Evolutionary conservation across 2,329 filamentous ascomycete genomes (phyloP).

Genomic region (Blumeriella jaapii): DNA sequence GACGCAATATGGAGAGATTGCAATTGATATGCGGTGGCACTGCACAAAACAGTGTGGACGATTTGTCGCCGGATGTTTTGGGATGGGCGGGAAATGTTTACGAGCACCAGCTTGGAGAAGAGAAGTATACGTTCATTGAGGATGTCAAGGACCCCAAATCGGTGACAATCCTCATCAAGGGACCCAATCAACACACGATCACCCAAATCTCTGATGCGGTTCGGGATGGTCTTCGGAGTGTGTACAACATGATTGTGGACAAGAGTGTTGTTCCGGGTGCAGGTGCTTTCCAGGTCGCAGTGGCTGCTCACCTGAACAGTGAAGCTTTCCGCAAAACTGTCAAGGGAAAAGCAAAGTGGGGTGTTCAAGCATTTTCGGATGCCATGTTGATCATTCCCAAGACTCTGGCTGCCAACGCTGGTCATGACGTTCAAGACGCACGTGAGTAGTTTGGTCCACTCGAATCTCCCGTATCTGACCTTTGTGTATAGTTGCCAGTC

Average conservation of each 20-base stretch:
- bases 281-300: slow-evolving; percentile 92
- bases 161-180: slow-evolving; percentile 95
- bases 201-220: slow-evolving; percentile 94
- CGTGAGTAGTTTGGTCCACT: slow-evolving; percentile 43
- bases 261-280: slow-evolving; percentile 87
- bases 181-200: slow-evolving; percentile 93
- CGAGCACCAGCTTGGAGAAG: slow-evolving; percentile 93
- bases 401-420: slow-evolving; percentile 89
- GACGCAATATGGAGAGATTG: slow-evolving; percentile 97
- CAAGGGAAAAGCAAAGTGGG: slow-evolving; percentile 97
- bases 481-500: slow-evolving; percentile 54
- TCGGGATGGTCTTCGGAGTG: slow-evolving; percentile 83
- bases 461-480: slow-evolving; percentile 13
- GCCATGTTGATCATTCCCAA: slow-evolving; percentile 93
- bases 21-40: slow-evolving; percentile 87
- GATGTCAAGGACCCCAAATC: slow-evolving; percentile 99
- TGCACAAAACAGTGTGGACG: slow-evolving; percentile 93
- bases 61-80: slow-evolving; percentile 74
- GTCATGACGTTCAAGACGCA: slow-evolving; percentile 93
- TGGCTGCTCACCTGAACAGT: slow-evolving; percentile 74
- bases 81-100: slow-evolving; percentile 96
- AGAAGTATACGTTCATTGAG: slow-evolving; percentile 98
- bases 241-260: slow-evolving; percentile 99
- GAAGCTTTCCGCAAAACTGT: slow-evolving; percentile 80
- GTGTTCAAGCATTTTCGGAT: slow-evolving; percentile 89